A percentile compares a stretch with the other conserved stretches of the same genome.
Evolutionary conservation across 495 filamentous ascomycete genomes (phyloP).

Genomic region (Schizothecium vesticola): DNA sequence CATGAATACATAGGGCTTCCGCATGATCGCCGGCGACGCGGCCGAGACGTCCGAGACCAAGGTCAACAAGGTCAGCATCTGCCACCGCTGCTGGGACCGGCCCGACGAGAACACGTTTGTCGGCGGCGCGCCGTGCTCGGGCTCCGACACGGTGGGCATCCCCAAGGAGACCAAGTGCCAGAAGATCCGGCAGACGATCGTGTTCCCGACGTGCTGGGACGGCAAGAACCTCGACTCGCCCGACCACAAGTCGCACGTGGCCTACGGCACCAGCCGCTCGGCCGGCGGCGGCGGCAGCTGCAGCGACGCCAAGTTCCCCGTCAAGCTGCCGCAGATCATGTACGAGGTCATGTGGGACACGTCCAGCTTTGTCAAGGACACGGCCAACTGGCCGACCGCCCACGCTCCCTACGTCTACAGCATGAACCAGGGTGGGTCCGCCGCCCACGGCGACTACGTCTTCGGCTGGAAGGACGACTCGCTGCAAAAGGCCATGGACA

Average conservation of each 20-base stretch:
- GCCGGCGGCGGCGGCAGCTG: slow-evolving; percentile 53
- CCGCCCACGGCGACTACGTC: slow-evolving; percentile 69
- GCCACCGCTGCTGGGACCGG: slow-evolving; percentile 51
- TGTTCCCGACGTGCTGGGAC: slow-evolving; percentile 58
- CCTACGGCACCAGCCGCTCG: slow-evolving; percentile 47
- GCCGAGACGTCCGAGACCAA: slow-evolving; percentile 44
- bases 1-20: slow-evolving; percentile 46
- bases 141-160: slow-evolving; percentile 52
- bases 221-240: slow-evolving; percentile 53
- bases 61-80: slow-evolving; percentile 49
- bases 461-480: slow-evolving; percentile 68
- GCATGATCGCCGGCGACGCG: slow-evolving; percentile 46
- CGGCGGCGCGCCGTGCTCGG: slow-evolving; percentile 43
- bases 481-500: slow-evolving; percentile 60
- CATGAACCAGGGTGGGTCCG: slow-evolving; percentile 47
- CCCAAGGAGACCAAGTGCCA: slow-evolving; percentile 46
- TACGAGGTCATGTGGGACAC: slow-evolving; percentile 65
- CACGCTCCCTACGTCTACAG: slow-evolving; percentile 51
- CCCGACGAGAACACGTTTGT: slow-evolving; percentile 42
- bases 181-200: slow-evolving; percentile 55
- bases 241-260: slow-evolving; percentile 60
- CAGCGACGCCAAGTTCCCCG: slow-evolving; percentile 47
- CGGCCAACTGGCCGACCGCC: slow-evolving; percentile 49
- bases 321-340: slow-evolving; percentile 62
- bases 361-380: slow-evolving; percentile 45